Evolutionary conservation across 2,329 filamentous ascomycete genomes (phyloP).

Genomic region (Neoarthrinium moseri): DNA sequence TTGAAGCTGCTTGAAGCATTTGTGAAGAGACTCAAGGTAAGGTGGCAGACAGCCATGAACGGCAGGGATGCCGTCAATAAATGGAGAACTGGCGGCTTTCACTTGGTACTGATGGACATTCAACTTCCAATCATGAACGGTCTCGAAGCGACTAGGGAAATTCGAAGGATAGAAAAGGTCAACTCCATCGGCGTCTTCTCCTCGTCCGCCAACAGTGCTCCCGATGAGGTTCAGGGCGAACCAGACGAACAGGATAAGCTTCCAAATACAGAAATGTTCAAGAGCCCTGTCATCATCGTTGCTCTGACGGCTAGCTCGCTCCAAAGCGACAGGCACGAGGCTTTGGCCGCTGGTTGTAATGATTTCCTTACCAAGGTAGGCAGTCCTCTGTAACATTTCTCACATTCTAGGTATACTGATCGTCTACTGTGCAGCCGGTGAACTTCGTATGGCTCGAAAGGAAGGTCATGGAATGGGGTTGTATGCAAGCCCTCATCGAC

Average conservation of each 20-base stretch:
- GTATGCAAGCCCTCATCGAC: slow-evolving; percentile 98
- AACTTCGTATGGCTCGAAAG: slow-evolving; percentile 97
- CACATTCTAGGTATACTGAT: slow-evolving; percentile 3
- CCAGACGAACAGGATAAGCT: slow-evolving; percentile 67
- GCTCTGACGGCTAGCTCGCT: slow-evolving; percentile 91
- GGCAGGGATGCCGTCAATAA: slow-evolving; percentile 90
- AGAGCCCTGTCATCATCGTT: slow-evolving; percentile 96
- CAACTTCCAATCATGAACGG: slow-evolving; percentile 97
- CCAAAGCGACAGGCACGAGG: slow-evolving; percentile 93
- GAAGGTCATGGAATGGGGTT: slow-evolving; percentile 99
- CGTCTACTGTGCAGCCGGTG: slow-evolving; percentile 64
- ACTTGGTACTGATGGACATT: slow-evolving; percentile 97
- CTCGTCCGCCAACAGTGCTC: slow-evolving; percentile 59
- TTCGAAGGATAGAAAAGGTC: slow-evolving; percentile 81
- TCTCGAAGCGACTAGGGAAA: slow-evolving; percentile 91
- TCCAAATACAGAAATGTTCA: slow-evolving; percentile 71
- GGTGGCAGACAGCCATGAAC: slow-evolving; percentile 97
- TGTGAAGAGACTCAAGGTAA: slow-evolving; percentile 91
- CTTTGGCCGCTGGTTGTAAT: slow-evolving; percentile 92
- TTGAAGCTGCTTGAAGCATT: slow-evolving; percentile 90
- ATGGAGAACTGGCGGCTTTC: slow-evolving; percentile 90
- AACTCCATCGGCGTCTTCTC: slow-evolving; percentile 93
- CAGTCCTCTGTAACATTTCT: background rate
- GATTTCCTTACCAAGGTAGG: slow-evolving; percentile 95
- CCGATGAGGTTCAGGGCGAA: slow-evolving; percentile 44